These are phyloP conservation scores for Mucor sp. DNA, from an alignment of 371 early-diverging fungal species.

Conservation along the genomic window DNA sequence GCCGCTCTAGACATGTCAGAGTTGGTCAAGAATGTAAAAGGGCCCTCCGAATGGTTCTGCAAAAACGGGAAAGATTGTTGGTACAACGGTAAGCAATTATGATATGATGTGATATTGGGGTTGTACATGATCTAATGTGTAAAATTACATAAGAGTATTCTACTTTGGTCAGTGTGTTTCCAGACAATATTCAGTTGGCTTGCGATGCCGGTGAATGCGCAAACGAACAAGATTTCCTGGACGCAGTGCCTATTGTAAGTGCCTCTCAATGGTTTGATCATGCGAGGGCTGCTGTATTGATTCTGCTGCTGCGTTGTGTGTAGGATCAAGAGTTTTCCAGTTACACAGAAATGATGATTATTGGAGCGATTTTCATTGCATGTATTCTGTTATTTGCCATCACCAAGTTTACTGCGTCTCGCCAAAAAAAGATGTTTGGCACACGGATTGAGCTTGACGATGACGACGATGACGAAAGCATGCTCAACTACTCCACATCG, in stretches of 20 bases:
- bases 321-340: slow-evolving; percentile 43
- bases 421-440: slow-evolving; percentile 44
- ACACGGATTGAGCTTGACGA: slow-evolving; percentile 31
- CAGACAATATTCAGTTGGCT: slow-evolving; percentile 54
- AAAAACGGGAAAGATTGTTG: slow-evolving; percentile 56
- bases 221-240: slow-evolving; percentile 47
- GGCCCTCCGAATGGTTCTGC: slow-evolving; percentile 53
- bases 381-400: slow-evolving; percentile 31
- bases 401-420: slow-evolving; percentile 31
- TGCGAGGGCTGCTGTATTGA: neutral
- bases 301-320: too few relatives aligned
- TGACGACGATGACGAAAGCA: slow-evolving; percentile 21
- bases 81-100: slow-evolving; percentile 49
- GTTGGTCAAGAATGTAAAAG: slow-evolving; percentile 46
- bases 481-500: neutral
- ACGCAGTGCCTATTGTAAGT: slow-evolving; percentile 42
- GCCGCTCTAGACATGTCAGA: slow-evolving; percentile 45
- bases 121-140: slow-evolving; percentile 1
- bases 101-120: slow-evolving; percentile 1
- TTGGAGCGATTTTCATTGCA: slow-evolving; percentile 31
- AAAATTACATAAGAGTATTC: slow-evolving; percentile 45
- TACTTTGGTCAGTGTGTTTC: slow-evolving; percentile 53
- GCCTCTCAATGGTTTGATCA: neutral
- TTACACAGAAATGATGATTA: slow-evolving; percentile 40
- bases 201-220: slow-evolving; percentile 68